These are phyloP conservation scores for Clonostachys solani DNA, from an alignment of 2,329 filamentous ascomycete genomes.

Conservation along the genomic window DNA sequence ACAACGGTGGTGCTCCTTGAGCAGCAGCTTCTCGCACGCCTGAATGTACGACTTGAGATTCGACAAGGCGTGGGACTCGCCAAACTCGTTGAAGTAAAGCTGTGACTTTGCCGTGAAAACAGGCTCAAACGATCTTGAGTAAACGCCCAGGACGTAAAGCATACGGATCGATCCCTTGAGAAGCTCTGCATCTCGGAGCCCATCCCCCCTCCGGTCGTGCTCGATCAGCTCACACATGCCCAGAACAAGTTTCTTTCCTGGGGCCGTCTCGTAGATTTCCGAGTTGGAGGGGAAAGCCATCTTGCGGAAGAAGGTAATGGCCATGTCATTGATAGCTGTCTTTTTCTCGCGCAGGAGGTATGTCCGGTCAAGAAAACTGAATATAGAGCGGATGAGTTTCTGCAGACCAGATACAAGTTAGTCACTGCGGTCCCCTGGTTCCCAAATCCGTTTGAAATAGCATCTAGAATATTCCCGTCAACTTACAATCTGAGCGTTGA, in stretches of 20 bases:
- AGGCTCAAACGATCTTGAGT: slow-evolving; percentile 75
- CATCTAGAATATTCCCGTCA: neutral
- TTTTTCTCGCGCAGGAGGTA: slow-evolving; percentile 73
- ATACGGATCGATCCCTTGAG: slow-evolving; percentile 75
- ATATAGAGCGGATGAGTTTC: slow-evolving; percentile 79
- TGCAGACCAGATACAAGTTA: slow-evolving; percentile 20
- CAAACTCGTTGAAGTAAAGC: slow-evolving; percentile 66
- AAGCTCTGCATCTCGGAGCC: slow-evolving; percentile 56
- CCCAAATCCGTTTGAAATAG: neutral
- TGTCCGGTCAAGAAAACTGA: slow-evolving; percentile 90
- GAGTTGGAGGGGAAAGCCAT: slow-evolving; percentile 35
- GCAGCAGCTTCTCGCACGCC: slow-evolving; percentile 64
- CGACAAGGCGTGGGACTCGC: slow-evolving; percentile 57
- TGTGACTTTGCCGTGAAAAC: slow-evolving; percentile 65
- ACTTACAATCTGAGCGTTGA: slow-evolving; percentile 73
- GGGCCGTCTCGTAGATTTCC: slow-evolving; percentile 4
- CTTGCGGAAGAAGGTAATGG: slow-evolving; percentile 69
- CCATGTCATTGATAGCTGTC: slow-evolving; percentile 75
- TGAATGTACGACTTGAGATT: slow-evolving; percentile 73
- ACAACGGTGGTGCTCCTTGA: slow-evolving; percentile 70
- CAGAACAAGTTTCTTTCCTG: slow-evolving; percentile 26
- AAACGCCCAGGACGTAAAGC: slow-evolving; percentile 81
- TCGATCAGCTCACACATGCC: slow-evolving; percentile 73
- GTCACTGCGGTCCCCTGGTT: slow-evolving; percentile 1
- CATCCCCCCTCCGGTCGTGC: slow-evolving; percentile 59